Percentiles rank a stretch among this genome's conserved stretches.
Conservation (phyloP, 2,329 filamentous ascomycete genomes). For the Colletotrichum sp. region DNA sequence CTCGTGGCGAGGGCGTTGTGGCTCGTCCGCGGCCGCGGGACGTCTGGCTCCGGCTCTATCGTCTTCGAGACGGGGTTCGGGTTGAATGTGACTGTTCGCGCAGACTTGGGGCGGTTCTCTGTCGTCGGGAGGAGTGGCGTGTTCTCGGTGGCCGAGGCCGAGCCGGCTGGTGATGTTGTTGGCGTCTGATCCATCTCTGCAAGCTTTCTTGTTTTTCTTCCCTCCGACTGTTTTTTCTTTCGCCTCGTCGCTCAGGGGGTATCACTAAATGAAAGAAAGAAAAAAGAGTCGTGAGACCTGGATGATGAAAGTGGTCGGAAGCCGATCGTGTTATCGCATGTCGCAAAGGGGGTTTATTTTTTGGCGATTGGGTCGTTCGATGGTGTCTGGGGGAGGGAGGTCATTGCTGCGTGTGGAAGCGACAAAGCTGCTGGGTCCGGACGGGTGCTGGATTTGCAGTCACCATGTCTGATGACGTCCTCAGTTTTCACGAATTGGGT, state of each 20-base stretch:
- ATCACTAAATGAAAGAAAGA: constrained; percentile 3
- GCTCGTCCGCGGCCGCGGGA: constrained; percentile 32
- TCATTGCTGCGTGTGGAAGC: constrained; percentile 14
- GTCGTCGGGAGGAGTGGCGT: constrained; percentile 39
- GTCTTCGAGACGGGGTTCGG: constrained; percentile 69
- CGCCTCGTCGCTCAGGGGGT: neutral
- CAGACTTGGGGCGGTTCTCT: constrained; percentile 45
- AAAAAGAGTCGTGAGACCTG: neutral
- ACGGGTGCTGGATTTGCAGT: constrained; percentile 13
- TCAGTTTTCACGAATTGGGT: constrained; percentile 17
- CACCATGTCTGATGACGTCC: constrained; percentile 20
- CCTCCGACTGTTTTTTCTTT: neutral
- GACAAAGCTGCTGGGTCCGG: constrained; percentile 11
- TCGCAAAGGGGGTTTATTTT: neutral
- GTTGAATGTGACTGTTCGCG: constrained; percentile 79
- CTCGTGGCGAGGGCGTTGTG: constrained; percentile 34
- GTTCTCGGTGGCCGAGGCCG: constrained; percentile 30
- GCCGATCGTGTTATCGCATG: constrained; percentile 9
- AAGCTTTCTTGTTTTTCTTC: neutral
- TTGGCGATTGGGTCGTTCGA: neutral
- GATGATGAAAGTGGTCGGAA: neutral
- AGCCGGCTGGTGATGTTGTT: neutral
- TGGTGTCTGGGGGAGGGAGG: constrained; percentile 5
- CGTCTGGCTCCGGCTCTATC: constrained; percentile 54
- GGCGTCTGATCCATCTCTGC: constrained; percentile 22